These are phyloP conservation scores for Ceratocystis huliohia DNA, from an alignment of 2,329 filamentous ascomycete species.

Conservation along the genomic window DNA sequence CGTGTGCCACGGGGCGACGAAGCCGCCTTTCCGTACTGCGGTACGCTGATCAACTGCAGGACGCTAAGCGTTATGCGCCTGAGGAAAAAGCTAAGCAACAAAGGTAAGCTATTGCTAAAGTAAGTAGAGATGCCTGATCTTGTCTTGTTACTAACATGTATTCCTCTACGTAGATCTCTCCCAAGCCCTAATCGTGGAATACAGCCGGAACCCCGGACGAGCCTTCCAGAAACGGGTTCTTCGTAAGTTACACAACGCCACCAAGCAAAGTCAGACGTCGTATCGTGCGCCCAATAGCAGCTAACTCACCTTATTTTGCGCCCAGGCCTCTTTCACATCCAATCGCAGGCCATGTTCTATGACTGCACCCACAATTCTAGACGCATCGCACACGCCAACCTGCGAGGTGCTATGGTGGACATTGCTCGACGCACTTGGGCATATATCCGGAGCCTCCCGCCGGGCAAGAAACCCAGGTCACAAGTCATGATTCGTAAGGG, in stretches of 20 bases:
- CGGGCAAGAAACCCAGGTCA: conserved; percentile 41
- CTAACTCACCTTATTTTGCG: neutral
- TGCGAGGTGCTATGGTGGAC: conserved; percentile 63
- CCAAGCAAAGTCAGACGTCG: no score
- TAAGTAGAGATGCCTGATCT: neutral
- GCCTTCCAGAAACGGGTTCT: conserved; percentile 71
- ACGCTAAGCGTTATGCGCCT: conserved; percentile 67
- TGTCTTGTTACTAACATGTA: neutral
- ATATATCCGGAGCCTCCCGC: conserved; percentile 47
- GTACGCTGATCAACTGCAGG: conserved; percentile 58
- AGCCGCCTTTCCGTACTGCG: conserved; percentile 71
- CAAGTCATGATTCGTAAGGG: conserved; percentile 51
- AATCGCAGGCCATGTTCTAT: conserved; percentile 72
- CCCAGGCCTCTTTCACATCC: conserved; percentile 61
- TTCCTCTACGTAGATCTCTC: conserved; percentile 32
- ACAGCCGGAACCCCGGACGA: conserved; percentile 56
- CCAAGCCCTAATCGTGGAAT: conserved; percentile 69
- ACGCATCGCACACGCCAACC: conserved; percentile 56
- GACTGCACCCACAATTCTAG: conserved; percentile 66
- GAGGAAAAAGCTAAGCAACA: conserved; percentile 38
- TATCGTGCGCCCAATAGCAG: no score
- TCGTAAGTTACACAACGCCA: conserved; percentile 32
- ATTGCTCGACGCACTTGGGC: conserved; percentile 63
- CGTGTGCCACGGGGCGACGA: conserved; percentile 37
- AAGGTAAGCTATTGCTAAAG: conserved; percentile 33